Evolutionary conservation across 73 alveolate genomes (phyloP), one percentile per base, ranked within the genome.

Genomic region (Paraurostyla sp.): DNA sequence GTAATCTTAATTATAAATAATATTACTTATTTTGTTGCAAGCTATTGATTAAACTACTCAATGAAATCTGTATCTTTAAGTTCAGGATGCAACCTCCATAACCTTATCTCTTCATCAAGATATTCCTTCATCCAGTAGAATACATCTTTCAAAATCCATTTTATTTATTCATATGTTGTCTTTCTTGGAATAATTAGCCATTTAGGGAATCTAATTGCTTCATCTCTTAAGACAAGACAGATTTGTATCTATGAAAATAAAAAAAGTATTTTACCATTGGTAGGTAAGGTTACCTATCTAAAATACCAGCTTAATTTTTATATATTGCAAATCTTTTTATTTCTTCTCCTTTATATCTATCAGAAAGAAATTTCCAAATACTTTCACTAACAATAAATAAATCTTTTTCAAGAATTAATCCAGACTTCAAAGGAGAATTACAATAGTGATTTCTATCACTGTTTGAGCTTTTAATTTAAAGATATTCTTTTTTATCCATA

Each of bases 401-500:
- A 71, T 85, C 93, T 33, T 52, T 46, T 16, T 85, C 93, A 6
- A 20, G 60, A 16, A 51, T 38, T 36, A 85, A 20, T 20, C 88
- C 93, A 49, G 46, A 23, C 36, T 46, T 68, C 69, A 85, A 40
- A n/a, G 87, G 88, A n/a, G 30, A 27, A 71, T 85, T 85, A n/a
- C 59, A 32, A 29, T 71, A 71, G n/a, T 85, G 15, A 9, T 27
- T 36, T 54, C 60, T 49, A 1, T 46, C 68, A 1, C 59, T 45
- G 2, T 18, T 16, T 30, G 27, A 36, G 6, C 18, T 6, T 36
- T 80, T 60, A 48, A 42, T 83, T 4, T 45, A 40, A n/a, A 46
- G 56, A 63, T 32, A 63, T 32, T 85, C 93, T 60, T 75, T 85
- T 71, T 54, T 45, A 35, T 85, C 93, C 93, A 85, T 71, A 6